Evolutionary conservation across 192 early-diverging fungal genomes (phyloP), one percentile per base, ranked within the genome.

Genomic region (Linnemannia zychae): DNA sequence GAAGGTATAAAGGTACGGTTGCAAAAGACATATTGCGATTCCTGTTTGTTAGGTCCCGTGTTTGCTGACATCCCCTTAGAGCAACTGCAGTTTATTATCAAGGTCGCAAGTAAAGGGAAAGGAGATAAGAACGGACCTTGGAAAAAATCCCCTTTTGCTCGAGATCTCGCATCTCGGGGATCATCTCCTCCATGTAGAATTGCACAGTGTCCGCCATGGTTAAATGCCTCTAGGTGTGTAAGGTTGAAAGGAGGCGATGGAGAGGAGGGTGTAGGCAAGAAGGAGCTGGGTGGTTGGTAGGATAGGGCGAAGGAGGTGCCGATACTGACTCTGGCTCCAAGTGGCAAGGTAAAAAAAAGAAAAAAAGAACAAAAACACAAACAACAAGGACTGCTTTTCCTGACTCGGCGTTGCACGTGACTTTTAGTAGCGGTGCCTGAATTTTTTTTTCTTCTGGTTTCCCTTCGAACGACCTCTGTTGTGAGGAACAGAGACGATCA

Each of bases 101-200:
- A 46, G 50, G 12, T 4, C 7, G 40, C 40, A 44, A 44, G 40
- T 28, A 63, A 63, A 31, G 12, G 13, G 24, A 31, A 22, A 31
- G 22, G 18, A 63, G 22, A 63, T 31, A 80, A n/a, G 24, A 34
- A 72, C 84, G 67, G 75, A 94, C 95, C 88, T 95, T 93, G 49
- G 89, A 90, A 83, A 99, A 99, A 52, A 98, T 81, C 18, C 92
- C 92, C 57, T 92, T 89, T 28, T 93, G 91, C 90, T 97, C 94
- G 37, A 97, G 89, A 86, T 98, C 98, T 84, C 97, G 92, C 50
- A 98, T 91, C 90, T 98, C 98, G 33, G 95, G 94, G 50, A 98
- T 90, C 96, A 97, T 97, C 84, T 92, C 90, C 91, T 98, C 98
- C 72, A 99, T 93, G 75, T 96, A 94, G 89, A 92, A 96, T 86